Evolutionary conservation across 2,329 filamentous ascomycete species (phyloP).

Genomic region (Penicillium sumatraense): DNA sequence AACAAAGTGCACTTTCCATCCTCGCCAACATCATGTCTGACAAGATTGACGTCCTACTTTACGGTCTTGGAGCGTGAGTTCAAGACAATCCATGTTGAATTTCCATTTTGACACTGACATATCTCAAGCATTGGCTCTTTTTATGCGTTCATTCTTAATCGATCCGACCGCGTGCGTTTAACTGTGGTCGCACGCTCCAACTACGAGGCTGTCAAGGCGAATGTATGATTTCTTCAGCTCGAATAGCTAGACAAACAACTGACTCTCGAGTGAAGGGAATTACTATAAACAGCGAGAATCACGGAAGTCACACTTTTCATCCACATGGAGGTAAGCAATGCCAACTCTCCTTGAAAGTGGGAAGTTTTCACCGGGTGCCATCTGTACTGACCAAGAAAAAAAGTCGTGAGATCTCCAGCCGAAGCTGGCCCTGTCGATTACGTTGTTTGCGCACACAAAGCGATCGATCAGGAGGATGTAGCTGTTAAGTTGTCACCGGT

Average conservation of each 20-base stretch:
- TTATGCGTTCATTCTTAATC: conserved; percentile 59
- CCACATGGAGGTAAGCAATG: conserved; percentile 39
- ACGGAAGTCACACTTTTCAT: conserved; percentile 42
- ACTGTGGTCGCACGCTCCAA: conserved; percentile 53
- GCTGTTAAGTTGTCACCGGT: conserved; percentile 40
- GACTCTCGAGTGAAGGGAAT: conserved; percentile 39
- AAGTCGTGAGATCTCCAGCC: conserved; percentile 46
- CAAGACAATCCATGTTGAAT: no score
- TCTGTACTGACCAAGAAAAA: neutral
- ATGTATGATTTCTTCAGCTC: conserved; percentile 31
- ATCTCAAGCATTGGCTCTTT: conserved; percentile 59
- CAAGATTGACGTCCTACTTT: conserved; percentile 52
- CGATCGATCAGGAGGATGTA: conserved; percentile 46
- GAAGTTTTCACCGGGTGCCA: neutral
- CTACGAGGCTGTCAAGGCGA: conserved; percentile 47
- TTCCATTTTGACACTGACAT: no score
- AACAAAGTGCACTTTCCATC: neutral
- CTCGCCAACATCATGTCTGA: conserved; percentile 29
- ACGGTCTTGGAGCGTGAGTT: conserved; percentile 60
- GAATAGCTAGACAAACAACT: neutral
- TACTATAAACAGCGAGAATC: conserved; percentile 47
- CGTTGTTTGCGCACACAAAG: conserved; percentile 47
- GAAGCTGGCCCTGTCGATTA: conserved; percentile 41
- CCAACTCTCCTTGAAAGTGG: rapidly evolving
- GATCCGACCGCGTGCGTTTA: conserved; percentile 44